Evolutionary conservation across 805 yeast species (phyloP), one percentile per base, ranked within the genome.

Genomic region (Suhomyces vadensis): DNA sequence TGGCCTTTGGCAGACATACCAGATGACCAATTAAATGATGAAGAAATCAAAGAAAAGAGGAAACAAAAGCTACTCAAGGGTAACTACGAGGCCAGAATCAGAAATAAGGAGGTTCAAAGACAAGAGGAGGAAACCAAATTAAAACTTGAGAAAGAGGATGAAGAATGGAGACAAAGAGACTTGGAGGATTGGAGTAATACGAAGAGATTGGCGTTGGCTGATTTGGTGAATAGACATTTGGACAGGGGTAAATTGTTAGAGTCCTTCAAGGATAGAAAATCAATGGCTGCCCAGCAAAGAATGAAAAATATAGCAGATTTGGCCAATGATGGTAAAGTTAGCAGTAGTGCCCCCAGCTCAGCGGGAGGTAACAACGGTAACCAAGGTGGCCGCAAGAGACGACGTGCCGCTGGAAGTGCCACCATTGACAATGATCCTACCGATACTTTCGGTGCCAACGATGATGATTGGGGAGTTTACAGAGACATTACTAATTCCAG

Each of bases 391-490:
- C 73, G 85, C 55, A 67, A 66, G 47, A 68, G 75, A 46, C 60
- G 74, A 31, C 60, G 74, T 31, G 64, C 64, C 43, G 77, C 73
- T 5, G 41, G 21, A 10, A 79, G 77, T 52, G 79, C 83, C 0
- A 81, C 90, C 1, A 84, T 87, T 25, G 96, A 88, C 57, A 88
- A 87, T 53, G 97, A 89, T 61, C 95, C 95, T 11, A 88, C 82
- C 55, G 98, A 92, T 64, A 87, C 91, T 0, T 91, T 92, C 65
- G 98, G 97, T 44, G 91, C 96, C 2, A 83, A 89, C 57, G 98
- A 92, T 60, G 96, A 87, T 44, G 99, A 94, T 64, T 92, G 97
- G 97, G 81, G 85, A 17, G 83, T 89, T 13, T 92, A 92, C 61
- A 78, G 94, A 55, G 94, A 88, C 57, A 85, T 90, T 44, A 79